Conservation (phyloP, 257 asterid genomes). For the Jacaranda mimosifolia region DNA sequence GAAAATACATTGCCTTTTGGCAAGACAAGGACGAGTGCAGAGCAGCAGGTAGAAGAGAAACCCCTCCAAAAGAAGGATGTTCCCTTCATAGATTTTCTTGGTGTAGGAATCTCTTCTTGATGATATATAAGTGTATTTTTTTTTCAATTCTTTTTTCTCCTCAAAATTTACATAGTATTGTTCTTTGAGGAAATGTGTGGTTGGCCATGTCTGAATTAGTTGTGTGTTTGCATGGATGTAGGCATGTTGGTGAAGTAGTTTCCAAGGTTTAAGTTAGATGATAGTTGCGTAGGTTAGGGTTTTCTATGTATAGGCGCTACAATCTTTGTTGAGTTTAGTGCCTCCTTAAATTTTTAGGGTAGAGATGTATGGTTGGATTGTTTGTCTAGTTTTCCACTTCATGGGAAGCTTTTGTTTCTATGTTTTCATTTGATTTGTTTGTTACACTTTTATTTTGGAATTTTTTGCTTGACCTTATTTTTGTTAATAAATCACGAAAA, state of each 20-base stretch:
- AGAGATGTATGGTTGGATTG: slow-evolving; percentile 22
- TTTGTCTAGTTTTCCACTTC: slow-evolving; percentile 13
- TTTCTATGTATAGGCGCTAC: neutral
- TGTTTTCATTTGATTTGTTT: neutral
- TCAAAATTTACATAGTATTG: neutral
- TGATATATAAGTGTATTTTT: neutral
- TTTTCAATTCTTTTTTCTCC: slow-evolving; percentile 15
- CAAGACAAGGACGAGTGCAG: slow-evolving; percentile 36
- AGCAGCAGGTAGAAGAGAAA: slow-evolving; percentile 48
- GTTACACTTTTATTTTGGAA: neutral
- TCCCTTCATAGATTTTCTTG: slow-evolving; percentile 95
- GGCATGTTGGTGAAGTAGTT: slow-evolving; percentile 1
- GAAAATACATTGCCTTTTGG: slow-evolving; percentile 33
- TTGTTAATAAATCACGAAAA: neutral
- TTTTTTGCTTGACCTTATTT: neutral
- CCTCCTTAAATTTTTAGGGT: neutral
- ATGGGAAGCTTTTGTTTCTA: slow-evolving; percentile 23
- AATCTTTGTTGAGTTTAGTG: slow-evolving; percentile 7
- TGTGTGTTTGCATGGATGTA: slow-evolving; percentile 30
- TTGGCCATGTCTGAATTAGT: slow-evolving; percentile 9
- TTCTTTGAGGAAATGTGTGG: slow-evolving; percentile 4
- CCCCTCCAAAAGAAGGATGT: slow-evolving; percentile 55
- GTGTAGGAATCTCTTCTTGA: slow-evolving; percentile 83
- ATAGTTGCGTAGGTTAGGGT: slow-evolving; percentile 13
- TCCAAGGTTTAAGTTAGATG: slow-evolving; percentile 15